Evolutionary conservation across 306 rosid genomes (phyloP), one percentile per base, ranked within the genome.

Genomic region (Vigna reflexopilosa): DNA sequence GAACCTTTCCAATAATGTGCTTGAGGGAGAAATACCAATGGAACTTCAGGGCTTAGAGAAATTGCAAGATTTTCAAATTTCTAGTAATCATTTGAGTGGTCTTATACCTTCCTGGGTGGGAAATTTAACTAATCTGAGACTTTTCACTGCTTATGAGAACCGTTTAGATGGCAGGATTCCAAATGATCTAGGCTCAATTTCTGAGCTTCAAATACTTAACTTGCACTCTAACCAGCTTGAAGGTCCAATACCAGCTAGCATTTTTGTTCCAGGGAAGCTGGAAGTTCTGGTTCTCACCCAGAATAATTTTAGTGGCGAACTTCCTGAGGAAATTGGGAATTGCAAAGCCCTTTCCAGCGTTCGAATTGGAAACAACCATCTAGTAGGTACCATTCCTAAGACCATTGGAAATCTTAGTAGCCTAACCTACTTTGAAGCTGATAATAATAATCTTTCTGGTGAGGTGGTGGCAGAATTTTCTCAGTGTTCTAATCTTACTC

Each of bases 381-480:
- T 82, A 14, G 75, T 59, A 44, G 89, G 89, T 61, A 11, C 49
- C 40, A 76, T 86, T 76, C 89, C 88, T 40, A 78, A 79, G 77
- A 82, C 80, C 15, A 75, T 85, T 64, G 98, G 98, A 70, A 93
- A 93, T 82, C 83, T 93, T 70, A 96, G 93, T 82, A 83, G 99
- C 87, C 96, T 96, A 34, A 91, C 99, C 36, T 96, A 96, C 90
- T 96, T 96, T 77, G 99, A 96, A 85, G 99, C 94, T 1, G 96
- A 96, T 75, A 84, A 86, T 26, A 96, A 93, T 82, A 86, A 91
- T 80, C 93, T 96, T 72, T 96, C 98, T 26, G 98, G 97, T 38
- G 90, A 87, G 80, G 13, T 96, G 67, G 88, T 80, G 24, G 50
- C 96, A 1, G 90, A 91, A 65, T 90, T 96, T 77, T 75, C 98